These are phyloP conservation scores for Trichoderma lentiforme DNA, from an alignment of 2,329 filamentous ascomycete species.

Conservation along the genomic window DNA sequence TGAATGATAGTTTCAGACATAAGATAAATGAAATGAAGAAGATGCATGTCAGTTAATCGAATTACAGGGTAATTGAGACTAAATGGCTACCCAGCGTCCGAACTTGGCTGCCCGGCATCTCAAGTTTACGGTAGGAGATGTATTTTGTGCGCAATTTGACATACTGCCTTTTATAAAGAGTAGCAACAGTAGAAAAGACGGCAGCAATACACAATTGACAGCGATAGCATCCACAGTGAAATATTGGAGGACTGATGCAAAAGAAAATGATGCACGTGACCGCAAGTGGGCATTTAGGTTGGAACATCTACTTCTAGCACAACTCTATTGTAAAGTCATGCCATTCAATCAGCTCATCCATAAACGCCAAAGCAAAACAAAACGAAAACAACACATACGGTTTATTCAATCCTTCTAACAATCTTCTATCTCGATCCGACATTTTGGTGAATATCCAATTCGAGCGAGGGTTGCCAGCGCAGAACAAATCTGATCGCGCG, in stretches of 20 bases:
- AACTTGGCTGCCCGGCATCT: background rate
- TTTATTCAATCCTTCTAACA: background rate
- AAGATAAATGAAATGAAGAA: background rate
- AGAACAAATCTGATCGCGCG: background rate
- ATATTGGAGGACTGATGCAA: background rate
- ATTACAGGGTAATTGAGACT: background rate
- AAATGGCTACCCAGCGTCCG: background rate
- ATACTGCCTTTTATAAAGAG: background rate
- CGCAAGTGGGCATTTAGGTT: background rate
- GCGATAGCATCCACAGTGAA: background rate
- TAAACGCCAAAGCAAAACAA: background rate
- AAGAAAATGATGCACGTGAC: background rate
- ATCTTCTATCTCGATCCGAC: background rate
- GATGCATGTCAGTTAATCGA: background rate
- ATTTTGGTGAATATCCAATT: background rate
- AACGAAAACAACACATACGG: background rate
- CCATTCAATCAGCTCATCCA: background rate
- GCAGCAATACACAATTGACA: background rate
- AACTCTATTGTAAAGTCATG: background rate
- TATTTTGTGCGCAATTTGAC: background rate
- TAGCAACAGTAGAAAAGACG: fast-evolving
- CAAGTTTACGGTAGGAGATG: background rate
- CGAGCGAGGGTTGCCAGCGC: background rate
- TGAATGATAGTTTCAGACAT: fast-evolving
- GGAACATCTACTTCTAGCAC: background rate